Percentiles rank a stretch among this genome's conserved stretches.
These are phyloP conservation scores for Solanum appendiculatum DNA, from an alignment of 257 asterid species.

Conservation along the genomic window DNA sequence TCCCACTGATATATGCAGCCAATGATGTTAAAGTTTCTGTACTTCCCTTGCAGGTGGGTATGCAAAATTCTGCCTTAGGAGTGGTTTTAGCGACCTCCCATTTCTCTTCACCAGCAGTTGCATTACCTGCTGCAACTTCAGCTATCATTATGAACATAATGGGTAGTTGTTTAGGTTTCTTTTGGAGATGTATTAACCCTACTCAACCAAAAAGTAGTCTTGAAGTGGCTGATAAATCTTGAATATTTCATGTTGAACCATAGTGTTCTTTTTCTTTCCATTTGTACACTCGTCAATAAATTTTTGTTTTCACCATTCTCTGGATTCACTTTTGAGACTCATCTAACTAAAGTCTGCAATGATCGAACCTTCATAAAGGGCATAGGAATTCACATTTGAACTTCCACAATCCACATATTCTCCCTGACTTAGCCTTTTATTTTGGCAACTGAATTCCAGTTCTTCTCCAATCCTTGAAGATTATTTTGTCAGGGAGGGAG, in stretches of 20 bases:
- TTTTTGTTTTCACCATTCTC: not conserved
- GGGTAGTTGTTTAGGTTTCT: conserved; percentile 82
- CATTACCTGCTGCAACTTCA: conserved; percentile 77
- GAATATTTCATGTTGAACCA: not conserved
- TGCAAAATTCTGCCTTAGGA: conserved; percentile 90
- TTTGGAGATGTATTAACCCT: conserved; percentile 66
- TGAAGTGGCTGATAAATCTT: conserved; percentile 1
- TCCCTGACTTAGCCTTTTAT: not conserved
- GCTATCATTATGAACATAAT: conserved; percentile 79
- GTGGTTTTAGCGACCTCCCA: conserved; percentile 86
- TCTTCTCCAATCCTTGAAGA: not conserved
- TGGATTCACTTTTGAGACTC: not conserved
- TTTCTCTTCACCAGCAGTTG: conserved; percentile 70
- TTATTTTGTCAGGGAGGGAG: not conserved
- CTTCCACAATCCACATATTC: not conserved
- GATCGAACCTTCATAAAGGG: not conserved
- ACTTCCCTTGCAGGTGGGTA: conserved; percentile 60
- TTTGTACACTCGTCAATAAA: not conserved
- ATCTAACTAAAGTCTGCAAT: not conserved
- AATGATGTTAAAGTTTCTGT: not conserved
- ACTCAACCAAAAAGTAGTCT: conserved; percentile 17
- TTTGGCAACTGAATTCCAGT: not conserved
- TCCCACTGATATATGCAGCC: not conserved
- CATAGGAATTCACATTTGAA: not conserved
- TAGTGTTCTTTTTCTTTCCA: not conserved